phyloP scores from a whole-genome alignment of 371 early-diverging fungal species.

The Mycotypha africana region DNA sequence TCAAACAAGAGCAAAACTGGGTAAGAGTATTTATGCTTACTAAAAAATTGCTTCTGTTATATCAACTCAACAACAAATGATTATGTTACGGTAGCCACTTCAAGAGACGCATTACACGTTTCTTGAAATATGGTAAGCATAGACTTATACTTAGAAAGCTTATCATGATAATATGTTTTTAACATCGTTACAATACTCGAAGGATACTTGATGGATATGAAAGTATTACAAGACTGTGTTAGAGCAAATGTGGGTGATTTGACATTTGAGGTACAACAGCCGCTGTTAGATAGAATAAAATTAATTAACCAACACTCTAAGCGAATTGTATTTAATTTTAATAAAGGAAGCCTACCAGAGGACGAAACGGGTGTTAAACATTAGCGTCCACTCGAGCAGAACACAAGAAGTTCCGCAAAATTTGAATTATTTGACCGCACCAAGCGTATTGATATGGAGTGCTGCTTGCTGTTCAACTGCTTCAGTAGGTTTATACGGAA shows the following conservation, averaged over 20 bases:
- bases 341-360: conserved; percentile 58
- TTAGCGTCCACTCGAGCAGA: conserved; percentile 63
- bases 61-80: too few species aligned
- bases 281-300: too few species aligned
- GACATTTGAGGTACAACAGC: conserved; percentile 67
- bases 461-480: conserved; percentile 70
- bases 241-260: conserved; percentile 64
- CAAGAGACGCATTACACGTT: conserved; percentile 53
- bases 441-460: conserved; percentile 73
- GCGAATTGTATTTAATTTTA: not conserved
- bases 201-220: conserved; percentile 70
- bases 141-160: too few species aligned
- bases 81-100: conserved; percentile 28
- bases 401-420: conserved; percentile 67
- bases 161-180: too few species aligned
- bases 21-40: too few species aligned
- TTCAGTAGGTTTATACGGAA: conserved; percentile 52
- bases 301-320: conserved; percentile 1
- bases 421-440: conserved; percentile 69
- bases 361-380: conserved; percentile 66
- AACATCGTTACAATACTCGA: too few species aligned
- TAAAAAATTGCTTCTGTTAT: too few species aligned
- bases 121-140: conserved; percentile 61
- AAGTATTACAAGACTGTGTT: conserved; percentile 64
- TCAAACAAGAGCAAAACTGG: conserved; percentile 45